These are phyloP conservation scores for Penicillium arizonense DNA, from an alignment of 495 filamentous ascomycete genomes.

Conservation along the genomic window DNA sequence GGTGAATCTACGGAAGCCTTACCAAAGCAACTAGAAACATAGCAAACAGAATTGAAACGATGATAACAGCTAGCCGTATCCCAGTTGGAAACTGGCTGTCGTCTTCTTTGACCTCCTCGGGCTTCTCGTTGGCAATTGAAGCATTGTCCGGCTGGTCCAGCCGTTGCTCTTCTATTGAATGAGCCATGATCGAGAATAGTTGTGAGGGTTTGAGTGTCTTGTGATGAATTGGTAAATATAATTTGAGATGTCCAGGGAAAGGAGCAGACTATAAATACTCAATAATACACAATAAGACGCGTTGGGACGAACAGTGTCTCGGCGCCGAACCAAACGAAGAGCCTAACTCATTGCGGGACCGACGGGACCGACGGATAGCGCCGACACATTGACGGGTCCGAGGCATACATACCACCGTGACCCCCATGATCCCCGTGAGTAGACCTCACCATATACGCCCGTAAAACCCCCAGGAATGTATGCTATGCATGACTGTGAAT, in stretches of 20 bases:
- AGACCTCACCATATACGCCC: too few species aligned
- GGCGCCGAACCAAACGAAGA: too few species aligned
- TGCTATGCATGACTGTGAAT: too few species aligned
- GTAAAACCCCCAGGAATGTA: too few species aligned
- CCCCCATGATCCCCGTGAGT: too few species aligned
- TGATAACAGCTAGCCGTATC: constrained; percentile 2
- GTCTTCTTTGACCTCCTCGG: neutral
- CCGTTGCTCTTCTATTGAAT: neutral
- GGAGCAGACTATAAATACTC: too few species aligned
- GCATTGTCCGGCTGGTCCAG: neutral
- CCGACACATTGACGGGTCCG: too few species aligned
- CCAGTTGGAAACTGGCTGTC: neutral
- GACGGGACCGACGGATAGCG: too few species aligned
- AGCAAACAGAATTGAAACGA: constrained; percentile 25
- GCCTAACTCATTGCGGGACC: too few species aligned
- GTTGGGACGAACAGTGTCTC: too few species aligned
- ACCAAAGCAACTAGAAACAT: constrained; percentile 41
- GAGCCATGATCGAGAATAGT: neutral
- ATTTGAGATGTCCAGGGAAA: neutral
- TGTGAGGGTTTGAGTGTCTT: neutral
- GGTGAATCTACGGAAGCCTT: constrained; percentile 1
- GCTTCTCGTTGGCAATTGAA: neutral
- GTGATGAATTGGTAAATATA: neutral
- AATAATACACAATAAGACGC: too few species aligned
- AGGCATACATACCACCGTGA: too few species aligned